These are phyloP conservation scores for Neurospora hispaniola DNA, from an alignment of 495 filamentous ascomycete genomes.

Conservation along the genomic window DNA sequence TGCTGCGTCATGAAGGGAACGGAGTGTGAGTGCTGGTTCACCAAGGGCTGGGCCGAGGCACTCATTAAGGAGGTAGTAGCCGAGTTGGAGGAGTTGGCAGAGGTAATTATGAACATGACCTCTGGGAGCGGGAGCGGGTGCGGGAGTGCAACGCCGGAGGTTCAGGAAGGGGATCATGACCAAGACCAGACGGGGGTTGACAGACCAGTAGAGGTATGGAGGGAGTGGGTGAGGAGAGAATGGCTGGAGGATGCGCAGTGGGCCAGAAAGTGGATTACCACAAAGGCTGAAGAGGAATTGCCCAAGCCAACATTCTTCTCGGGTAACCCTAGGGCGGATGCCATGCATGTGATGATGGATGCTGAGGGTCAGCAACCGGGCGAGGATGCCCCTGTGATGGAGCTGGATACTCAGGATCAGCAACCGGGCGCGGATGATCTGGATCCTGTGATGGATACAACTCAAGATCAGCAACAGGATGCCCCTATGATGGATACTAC, in stretches of 20 bases:
- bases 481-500: neutral
- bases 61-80: conserved; percentile 10
- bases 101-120: neutral
- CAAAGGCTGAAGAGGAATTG: neutral
- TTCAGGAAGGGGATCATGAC: neutral
- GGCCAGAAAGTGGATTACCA: neutral
- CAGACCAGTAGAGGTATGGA: neutral
- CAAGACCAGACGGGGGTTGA: neutral
- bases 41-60: conserved; percentile 14
- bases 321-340: neutral
- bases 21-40: conserved; percentile 17
- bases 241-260: neutral
- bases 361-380: neutral
- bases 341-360: no score
- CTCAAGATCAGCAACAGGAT: neutral
- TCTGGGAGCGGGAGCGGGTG: neutral
- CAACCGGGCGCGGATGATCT: neutral
- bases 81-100: neutral
- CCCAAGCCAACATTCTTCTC: neutral
- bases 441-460: neutral
- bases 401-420: neutral
- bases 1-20: conserved; percentile 18
- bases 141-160: neutral
- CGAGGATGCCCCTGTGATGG: neutral
- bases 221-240: neutral